phyloP scores from a whole-genome alignment of 192 early-diverging fungal genomes.

The Obelidium mucronatum region DNA sequence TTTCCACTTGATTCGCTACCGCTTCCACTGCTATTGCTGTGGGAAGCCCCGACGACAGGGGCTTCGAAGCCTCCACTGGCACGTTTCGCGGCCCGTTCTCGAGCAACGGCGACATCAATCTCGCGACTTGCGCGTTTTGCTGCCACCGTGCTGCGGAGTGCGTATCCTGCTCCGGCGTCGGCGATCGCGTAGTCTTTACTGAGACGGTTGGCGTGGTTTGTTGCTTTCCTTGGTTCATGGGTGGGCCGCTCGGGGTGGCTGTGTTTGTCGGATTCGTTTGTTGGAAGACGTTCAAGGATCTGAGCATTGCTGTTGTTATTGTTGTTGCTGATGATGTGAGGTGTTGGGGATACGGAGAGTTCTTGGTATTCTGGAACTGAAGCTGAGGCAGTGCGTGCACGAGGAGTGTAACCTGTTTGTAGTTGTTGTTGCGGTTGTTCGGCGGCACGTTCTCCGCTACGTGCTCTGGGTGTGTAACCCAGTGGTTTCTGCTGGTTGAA shows the following conservation, averaged over 20 bases:
- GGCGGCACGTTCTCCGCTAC: no score
- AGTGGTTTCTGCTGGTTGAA: no score
- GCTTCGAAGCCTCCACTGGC: neutral
- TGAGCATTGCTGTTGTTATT: neutral
- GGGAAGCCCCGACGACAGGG: neutral
- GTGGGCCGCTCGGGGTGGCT: neutral
- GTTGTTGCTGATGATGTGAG: neutral
- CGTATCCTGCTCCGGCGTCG: neutral
- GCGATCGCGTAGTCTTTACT: neutral
- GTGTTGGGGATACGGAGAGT: neutral
- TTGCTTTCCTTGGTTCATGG: neutral
- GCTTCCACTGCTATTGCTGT: no score
- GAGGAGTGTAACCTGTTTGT: no score
- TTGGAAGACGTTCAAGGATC: neutral
- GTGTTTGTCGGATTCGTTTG: neutral
- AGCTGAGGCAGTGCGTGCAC: neutral
- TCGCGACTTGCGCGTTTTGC: slow-evolving; percentile 6
- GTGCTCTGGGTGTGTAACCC: no score
- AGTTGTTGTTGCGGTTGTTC: no score
- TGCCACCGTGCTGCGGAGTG: neutral
- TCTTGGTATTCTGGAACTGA: neutral
- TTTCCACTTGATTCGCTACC: no score
- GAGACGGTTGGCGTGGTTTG: neutral
- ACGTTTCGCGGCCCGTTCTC: slow-evolving; percentile 5
- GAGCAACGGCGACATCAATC: neutral